phyloP scores from a whole-genome alignment of 805 yeast species.

The Starmerella geochares region DNA sequence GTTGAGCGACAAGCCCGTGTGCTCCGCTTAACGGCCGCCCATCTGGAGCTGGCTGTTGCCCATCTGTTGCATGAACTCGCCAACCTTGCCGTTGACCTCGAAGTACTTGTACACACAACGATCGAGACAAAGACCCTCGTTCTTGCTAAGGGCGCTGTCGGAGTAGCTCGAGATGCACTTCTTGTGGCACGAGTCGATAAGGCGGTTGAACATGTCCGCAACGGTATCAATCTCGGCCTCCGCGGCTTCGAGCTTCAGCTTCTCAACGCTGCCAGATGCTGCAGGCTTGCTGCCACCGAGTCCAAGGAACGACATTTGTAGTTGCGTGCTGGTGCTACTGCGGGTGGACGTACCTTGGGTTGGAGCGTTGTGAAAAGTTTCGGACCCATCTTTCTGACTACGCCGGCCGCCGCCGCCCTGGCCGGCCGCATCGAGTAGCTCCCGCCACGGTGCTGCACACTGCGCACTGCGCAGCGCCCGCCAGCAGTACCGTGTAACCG shows the following conservation, averaged over 20 bases:
- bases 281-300: constrained; percentile 43
- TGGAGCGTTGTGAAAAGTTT: constrained; percentile 6
- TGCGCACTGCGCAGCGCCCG: too few relatives aligned
- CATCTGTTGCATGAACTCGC: constrained; percentile 44
- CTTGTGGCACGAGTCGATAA: constrained; percentile 78
- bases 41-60: constrained; percentile 24
- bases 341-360: not conserved
- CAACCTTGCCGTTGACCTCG: constrained; percentile 88
- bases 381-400: not conserved
- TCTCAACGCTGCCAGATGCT: constrained; percentile 23
- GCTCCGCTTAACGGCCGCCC: constrained; percentile 11
- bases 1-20: too few relatives aligned
- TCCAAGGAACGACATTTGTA: constrained; percentile 38
- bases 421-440: not conserved
- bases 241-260: constrained; percentile 51
- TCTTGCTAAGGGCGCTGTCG: constrained; percentile 66
- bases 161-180: constrained; percentile 68
- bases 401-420: not conserved
- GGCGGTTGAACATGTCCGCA: constrained; percentile 90
- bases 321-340: not conserved
- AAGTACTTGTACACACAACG: constrained; percentile 94
- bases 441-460: not conserved
- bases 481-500: not conserved
- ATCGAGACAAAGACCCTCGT: constrained; percentile 79
- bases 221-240: constrained; percentile 96